A percentile compares a stretch with the other conserved stretches of the same genome.
These are phyloP conservation scores for Clarkia xantiana DNA, from an alignment of 345 rosid genomes.

Conservation along the genomic window DNA sequence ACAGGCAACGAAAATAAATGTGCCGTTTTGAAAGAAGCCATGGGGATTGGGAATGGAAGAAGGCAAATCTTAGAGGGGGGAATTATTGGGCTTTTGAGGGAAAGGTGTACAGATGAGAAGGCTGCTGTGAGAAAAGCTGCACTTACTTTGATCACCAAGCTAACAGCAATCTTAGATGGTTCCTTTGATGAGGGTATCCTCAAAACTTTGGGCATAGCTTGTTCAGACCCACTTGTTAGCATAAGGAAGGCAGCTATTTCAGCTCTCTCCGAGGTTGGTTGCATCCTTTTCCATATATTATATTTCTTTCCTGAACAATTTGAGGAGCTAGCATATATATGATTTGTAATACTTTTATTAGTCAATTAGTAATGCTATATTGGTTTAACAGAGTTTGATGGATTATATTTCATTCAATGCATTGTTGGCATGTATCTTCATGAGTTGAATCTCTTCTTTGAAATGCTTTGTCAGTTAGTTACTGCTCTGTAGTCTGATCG, in stretches of 20 bases:
- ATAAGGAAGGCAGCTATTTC: slow-evolving; percentile 76
- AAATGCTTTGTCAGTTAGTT: too few species aligned
- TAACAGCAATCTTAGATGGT: slow-evolving; percentile 49
- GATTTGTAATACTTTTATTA: too few species aligned
- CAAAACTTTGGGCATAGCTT: slow-evolving; percentile 71
- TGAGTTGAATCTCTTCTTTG: too few species aligned
- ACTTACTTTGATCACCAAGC: slow-evolving; percentile 53
- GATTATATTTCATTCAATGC: too few species aligned
- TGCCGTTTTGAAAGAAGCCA: slow-evolving; percentile 32
- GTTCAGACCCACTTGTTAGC: slow-evolving; percentile 90
- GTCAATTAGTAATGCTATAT: too few species aligned
- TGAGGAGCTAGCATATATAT: too few species aligned
- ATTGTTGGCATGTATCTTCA: too few species aligned
- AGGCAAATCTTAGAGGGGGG: slow-evolving; percentile 18
- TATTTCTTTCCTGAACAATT: slow-evolving; percentile 7
- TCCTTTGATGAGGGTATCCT: slow-evolving; percentile 51
- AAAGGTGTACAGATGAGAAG: slow-evolving; percentile 78
- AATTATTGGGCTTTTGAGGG: slow-evolving; percentile 47
- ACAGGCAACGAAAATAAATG: slow-evolving; percentile 29
- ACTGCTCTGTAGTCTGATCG: too few species aligned
- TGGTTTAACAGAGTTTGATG: too few species aligned
- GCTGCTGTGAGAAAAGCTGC: slow-evolving; percentile 74
- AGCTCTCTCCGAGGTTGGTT: slow-evolving; percentile 81
- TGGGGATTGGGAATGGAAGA: slow-evolving; percentile 29
- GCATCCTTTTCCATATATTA: slow-evolving; percentile 4